Percentiles rank a stretch among this genome's conserved stretches.
Evolutionary conservation across 2,329 filamentous ascomycete species (phyloP).

Genomic region (Coniochaeta pulveracea): DNA sequence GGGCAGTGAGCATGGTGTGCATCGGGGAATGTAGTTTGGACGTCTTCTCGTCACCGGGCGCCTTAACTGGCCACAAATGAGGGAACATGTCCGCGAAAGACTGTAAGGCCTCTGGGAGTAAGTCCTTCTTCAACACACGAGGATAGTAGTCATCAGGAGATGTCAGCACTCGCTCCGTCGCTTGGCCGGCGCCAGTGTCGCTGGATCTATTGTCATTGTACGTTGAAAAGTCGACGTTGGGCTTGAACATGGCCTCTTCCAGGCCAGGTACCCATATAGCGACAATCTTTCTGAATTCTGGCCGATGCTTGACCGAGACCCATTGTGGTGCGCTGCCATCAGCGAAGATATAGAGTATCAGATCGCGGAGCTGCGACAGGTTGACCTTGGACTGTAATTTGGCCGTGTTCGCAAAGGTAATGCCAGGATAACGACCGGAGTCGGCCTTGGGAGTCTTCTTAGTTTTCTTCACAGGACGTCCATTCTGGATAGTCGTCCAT

Average conservation of each 20-base stretch:
- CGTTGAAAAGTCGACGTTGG: constrained; percentile 34
- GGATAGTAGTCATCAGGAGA: constrained; percentile 52
- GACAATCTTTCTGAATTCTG: constrained; percentile 67
- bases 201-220: constrained; percentile 27
- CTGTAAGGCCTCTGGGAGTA: constrained; percentile 42
- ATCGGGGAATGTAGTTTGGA: constrained; percentile 79
- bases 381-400: constrained; percentile 52
- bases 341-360: constrained; percentile 56
- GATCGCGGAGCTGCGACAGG: constrained; percentile 49
- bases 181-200: constrained; percentile 14
- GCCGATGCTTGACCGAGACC: constrained; percentile 50
- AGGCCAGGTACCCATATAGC: constrained; percentile 86
- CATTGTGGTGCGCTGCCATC: constrained; percentile 55
- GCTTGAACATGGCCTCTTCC: constrained; percentile 80
- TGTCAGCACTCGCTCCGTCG: constrained; percentile 23
- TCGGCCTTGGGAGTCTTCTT: constrained; percentile 49
- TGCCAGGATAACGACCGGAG: constrained; percentile 46
- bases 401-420: constrained; percentile 44
- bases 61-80: constrained; percentile 80
- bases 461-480: constrained; percentile 41
- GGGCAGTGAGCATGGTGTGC: constrained; percentile 69
- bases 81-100: constrained; percentile 74
- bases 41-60: constrained; percentile 74
- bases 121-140: constrained; percentile 35
- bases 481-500: constrained; percentile 40